These are phyloP conservation scores for Cryomyces minteri DNA, from an alignment of 495 filamentous ascomycete species.

Conservation along the genomic window DNA sequence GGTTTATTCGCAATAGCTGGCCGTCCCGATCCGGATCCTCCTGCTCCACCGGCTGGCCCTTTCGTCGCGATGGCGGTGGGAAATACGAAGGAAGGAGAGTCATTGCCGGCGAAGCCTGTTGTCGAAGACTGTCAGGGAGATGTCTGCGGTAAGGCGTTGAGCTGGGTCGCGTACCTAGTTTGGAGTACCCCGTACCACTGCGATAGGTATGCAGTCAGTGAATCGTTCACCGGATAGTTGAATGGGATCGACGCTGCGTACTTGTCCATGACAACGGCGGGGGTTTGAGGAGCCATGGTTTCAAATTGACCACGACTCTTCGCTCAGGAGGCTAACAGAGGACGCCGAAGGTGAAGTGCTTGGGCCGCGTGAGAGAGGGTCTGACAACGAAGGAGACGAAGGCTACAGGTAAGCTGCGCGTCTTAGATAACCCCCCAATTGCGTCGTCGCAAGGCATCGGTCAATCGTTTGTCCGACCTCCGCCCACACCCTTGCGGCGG, in stretches of 20 bases:
- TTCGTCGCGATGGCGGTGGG: slow-evolving; percentile 97
- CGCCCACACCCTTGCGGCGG: no score
- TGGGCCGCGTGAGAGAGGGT: background rate
- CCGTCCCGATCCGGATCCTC: slow-evolving; percentile 63
- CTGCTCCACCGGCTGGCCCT: slow-evolving; percentile 46
- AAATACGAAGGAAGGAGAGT: slow-evolving; percentile 97
- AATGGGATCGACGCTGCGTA: slow-evolving; percentile 31
- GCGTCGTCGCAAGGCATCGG: background rate
- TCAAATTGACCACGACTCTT: no score
- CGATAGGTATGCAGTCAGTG: slow-evolving; percentile 1
- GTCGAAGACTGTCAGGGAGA: slow-evolving; percentile 2
- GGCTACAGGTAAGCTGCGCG: background rate
- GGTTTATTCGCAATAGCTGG: slow-evolving; percentile 88
- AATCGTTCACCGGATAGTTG: background rate
- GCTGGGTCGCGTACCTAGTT: slow-evolving; percentile 51
- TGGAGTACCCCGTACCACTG: slow-evolving; percentile 97
- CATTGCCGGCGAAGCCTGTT: slow-evolving; percentile 93
- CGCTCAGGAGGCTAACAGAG: no score
- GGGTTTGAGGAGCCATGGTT: slow-evolving; percentile 86
- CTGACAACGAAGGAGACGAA: background rate
- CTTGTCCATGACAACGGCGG: slow-evolving; percentile 99
- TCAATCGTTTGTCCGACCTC: background rate
- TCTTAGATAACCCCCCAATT: background rate
- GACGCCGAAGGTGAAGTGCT: background rate
- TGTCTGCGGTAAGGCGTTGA: slow-evolving; percentile 8